Percentiles rank a stretch among this genome's conserved stretches.
These are phyloP conservation scores for Raffaelea deltoideospora DNA, from an alignment of 2,329 filamentous ascomycete species.

Conservation along the genomic window DNA sequence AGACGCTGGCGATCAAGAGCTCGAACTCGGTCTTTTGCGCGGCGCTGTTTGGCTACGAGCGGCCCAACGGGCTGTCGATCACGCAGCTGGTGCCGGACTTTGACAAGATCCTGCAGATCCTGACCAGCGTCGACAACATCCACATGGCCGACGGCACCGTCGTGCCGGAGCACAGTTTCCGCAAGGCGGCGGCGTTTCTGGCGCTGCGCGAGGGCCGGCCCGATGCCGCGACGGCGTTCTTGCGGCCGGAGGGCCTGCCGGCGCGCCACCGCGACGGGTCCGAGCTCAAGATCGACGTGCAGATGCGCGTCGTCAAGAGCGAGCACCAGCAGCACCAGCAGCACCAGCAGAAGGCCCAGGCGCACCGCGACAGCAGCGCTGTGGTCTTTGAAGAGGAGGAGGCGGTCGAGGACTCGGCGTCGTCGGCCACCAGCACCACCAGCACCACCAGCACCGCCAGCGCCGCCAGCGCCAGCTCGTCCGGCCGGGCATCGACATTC, in stretches of 20 bases:
- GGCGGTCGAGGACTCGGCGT: constrained; percentile 43
- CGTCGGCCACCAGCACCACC: too few relatives aligned
- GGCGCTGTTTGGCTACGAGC: constrained; percentile 78
- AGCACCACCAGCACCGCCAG: constrained; percentile 16
- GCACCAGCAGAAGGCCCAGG: too few relatives aligned
- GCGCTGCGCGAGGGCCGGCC: constrained; percentile 69
- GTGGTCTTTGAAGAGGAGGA: too few relatives aligned
- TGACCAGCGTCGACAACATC: constrained; percentile 78
- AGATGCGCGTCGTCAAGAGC: constrained; percentile 91
- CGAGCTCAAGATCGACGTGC: constrained; percentile 84
- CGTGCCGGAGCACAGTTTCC: constrained; percentile 89
- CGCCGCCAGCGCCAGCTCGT: not conserved
- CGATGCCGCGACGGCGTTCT: constrained; percentile 64
- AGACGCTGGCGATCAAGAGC: constrained; percentile 66
- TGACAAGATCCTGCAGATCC: constrained; percentile 62
- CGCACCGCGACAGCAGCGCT: too few relatives aligned
- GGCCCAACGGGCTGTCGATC: constrained; percentile 66
- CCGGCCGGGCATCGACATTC: constrained; percentile 14
- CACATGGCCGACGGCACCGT: constrained; percentile 85
- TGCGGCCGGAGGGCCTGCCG: constrained; percentile 69
- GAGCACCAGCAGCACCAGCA: too few relatives aligned
- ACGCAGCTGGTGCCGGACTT: constrained; percentile 75
- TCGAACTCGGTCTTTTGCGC: constrained; percentile 92
- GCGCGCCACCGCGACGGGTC: constrained; percentile 83
- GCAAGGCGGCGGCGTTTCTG: constrained; percentile 71